Base-by-base conservation (phyloP, 352 stramenopile species). In the Phytopythium montanum region DNA sequence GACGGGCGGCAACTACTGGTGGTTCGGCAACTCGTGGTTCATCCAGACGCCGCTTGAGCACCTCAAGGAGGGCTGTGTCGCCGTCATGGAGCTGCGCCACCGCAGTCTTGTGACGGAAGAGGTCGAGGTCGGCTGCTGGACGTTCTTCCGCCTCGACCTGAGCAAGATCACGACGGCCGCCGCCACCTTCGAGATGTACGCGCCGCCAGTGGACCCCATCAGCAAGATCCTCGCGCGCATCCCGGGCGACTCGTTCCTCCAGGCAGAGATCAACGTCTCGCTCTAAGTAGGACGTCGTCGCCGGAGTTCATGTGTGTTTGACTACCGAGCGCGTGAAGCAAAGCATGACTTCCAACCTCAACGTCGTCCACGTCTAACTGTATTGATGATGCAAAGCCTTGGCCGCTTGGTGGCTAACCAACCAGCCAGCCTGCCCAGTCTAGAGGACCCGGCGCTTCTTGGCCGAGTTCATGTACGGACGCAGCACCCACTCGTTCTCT, bases 391-490 rank as follows among this genome's bases (percentile, higher is more conserved):
- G 10, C 41, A 48, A 25, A 26, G 16, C 13, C 16, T 45, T 19
- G 2, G n/a, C 18, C 19, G n/a, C 39, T n/a, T 0, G 13, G 36
- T n/a, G n/a, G n/a, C n/a, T n/a, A n/a, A n/a, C n/a, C n/a, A n/a
- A n/a, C n/a, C n/a, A n/a, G n/a, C n/a, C n/a, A n/a, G 19, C 18
- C 39, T 19, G 10, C 39, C 5, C 18, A 23, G 39, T 23, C 69
- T 87, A 95, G 56, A 98, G 70, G 25, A 96, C 74, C 60, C 91
- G 85, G 54, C 96, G 88, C 76, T 99, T 99, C 67, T 97, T 98
- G 58, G 96, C 94, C n/a, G 96, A 99, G 81, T 99, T 99, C 86
- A 99, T 99, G 84, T 99, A 99, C 26, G 97, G 97, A 62, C 97
- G 91, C 64, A 99, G 78, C 19, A 99, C 96, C 94, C 98, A 99